Percentiles rank a stretch among this genome's conserved stretches.
phyloP scores from a whole-genome alignment of 371 early-diverging fungal genomes.

The Coemansia sp. region DNA sequence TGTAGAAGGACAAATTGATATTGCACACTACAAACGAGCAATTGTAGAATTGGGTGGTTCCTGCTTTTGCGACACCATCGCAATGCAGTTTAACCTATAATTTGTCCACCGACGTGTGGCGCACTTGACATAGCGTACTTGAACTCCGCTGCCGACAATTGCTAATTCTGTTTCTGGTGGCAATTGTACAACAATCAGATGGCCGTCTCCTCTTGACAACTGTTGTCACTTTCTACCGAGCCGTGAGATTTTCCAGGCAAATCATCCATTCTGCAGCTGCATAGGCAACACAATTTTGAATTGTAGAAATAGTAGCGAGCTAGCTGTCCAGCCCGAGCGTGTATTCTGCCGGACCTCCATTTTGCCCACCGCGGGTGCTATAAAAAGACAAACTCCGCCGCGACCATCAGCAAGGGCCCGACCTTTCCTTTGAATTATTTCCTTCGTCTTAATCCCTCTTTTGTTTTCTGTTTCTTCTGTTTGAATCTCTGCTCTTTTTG shows the following conservation, averaged over 20 bases:
- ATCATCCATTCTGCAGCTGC: constrained; percentile 1
- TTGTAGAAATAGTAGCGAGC: constrained; percentile 1
- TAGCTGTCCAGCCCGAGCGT: not conserved
- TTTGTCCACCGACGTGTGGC: not conserved
- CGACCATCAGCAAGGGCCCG: not conserved
- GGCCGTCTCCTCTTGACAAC: not conserved
- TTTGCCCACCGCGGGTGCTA: not conserved
- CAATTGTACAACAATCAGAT: constrained; percentile 5
- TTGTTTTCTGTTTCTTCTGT: not conserved
- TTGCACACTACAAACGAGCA: not conserved
- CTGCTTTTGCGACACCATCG: not conserved
- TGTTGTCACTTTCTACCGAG: constrained; percentile 7
- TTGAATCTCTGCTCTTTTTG: not conserved
- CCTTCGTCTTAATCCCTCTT: not conserved
- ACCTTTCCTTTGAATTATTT: not conserved
- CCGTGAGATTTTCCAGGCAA: not conserved
- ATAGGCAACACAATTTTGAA: not conserved
- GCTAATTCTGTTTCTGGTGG: constrained; percentile 3
- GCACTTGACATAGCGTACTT: not conserved
- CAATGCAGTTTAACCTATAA: not conserved
- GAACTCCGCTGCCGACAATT: constrained; percentile 1
- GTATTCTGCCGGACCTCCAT: constrained; percentile 3
- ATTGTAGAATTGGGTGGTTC: constrained; percentile 4
- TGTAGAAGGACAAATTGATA: not conserved
- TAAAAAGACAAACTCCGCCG: not conserved